phyloP scores from a whole-genome alignment of 2,329 filamentous ascomycete genomes.

The Xylaria sp. region DNA sequence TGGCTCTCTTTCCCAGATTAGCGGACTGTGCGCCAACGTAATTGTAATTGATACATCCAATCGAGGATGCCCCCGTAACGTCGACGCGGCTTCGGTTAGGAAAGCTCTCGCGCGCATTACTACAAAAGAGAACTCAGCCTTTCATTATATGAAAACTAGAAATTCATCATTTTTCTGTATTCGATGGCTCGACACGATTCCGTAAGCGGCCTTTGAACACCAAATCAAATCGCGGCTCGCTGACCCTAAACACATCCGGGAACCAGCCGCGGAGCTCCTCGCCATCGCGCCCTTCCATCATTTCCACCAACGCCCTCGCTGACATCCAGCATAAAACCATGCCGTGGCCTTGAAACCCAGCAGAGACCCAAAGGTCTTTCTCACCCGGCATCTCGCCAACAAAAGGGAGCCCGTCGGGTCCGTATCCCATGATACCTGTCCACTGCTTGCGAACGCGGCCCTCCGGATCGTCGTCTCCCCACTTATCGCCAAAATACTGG shows the following conservation, averaged over 20 bases:
- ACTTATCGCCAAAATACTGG: conserved; percentile 64
- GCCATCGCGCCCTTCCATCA: conserved; percentile 58
- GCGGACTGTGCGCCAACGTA: no score
- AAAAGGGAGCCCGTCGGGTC: conserved; percentile 63
- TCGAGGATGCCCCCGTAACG: no score
- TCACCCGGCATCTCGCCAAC: conserved; percentile 61
- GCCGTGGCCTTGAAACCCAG: conserved; percentile 73
- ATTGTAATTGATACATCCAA: no score
- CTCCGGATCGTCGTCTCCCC: conserved; percentile 57
- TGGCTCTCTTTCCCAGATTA: no score
- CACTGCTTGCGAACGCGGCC: conserved; percentile 60
- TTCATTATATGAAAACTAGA: background rate
- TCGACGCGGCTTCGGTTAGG: no score
- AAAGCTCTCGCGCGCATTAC: no score
- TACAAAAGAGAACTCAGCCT: background rate
- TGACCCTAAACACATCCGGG: conserved; percentile 62
- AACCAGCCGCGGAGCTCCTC: conserved; percentile 61
- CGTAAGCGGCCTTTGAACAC: conserved; percentile 51
- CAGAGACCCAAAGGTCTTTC: conserved; percentile 64
- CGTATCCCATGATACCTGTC: conserved; percentile 69
- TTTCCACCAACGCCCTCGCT: conserved; percentile 66
- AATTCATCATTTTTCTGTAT: background rate
- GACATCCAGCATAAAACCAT: conserved; percentile 73
- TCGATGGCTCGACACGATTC: background rate
- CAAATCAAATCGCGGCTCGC: conserved; percentile 55